phyloP scores from a whole-genome alignment of 768 basidiomycete species.

The Chiua virens region DNA sequence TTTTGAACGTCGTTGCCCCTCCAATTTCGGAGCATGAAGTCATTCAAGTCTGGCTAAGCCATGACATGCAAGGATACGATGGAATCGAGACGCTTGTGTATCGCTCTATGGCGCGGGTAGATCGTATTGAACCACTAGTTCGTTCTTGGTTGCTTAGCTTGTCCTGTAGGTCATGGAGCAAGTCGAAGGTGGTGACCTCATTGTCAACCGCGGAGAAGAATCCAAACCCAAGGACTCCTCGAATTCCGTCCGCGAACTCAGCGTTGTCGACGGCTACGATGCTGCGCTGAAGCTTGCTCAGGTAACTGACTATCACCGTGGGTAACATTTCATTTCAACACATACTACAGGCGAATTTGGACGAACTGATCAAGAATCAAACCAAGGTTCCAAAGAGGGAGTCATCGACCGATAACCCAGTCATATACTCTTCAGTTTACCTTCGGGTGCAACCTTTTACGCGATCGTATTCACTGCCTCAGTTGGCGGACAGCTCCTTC shows the following conservation, averaged over 20 bases:
- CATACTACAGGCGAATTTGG: conserved; percentile 64
- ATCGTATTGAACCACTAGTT: conserved; percentile 20
- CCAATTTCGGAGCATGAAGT: conserved; percentile 99
- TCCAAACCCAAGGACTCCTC: conserved; percentile 61
- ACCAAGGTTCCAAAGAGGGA: conserved; percentile 31
- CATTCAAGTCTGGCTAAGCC: conserved; percentile 92
- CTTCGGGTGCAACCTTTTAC: conserved; percentile 90
- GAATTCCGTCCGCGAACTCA: conserved; percentile 62
- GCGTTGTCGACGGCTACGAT: conserved; percentile 81
- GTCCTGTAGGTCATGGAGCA: conserved; percentile 81
- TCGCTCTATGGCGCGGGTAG: conserved; percentile 75
- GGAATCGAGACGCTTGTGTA: conserved; percentile 95
- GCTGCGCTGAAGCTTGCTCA: conserved; percentile 84
- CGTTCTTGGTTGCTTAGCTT: conserved; percentile 2
- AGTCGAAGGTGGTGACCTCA: conserved; percentile 87
- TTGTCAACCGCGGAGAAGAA: conserved; percentile 82
- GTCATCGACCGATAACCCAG: conserved; percentile 51
- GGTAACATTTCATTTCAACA: not conserved
- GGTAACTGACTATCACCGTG: conserved; percentile 40
- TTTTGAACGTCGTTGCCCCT: conserved; percentile 95
- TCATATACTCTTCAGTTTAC: conserved; percentile 87
- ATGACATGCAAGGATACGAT: conserved; percentile 96
- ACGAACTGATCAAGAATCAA: conserved; percentile 71
- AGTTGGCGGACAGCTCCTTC: conserved; percentile 22
- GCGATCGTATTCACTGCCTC: conserved; percentile 50